These are phyloP conservation scores for Pistacia vera DNA, from an alignment of 345 rosid species.

Conservation along the genomic window DNA sequence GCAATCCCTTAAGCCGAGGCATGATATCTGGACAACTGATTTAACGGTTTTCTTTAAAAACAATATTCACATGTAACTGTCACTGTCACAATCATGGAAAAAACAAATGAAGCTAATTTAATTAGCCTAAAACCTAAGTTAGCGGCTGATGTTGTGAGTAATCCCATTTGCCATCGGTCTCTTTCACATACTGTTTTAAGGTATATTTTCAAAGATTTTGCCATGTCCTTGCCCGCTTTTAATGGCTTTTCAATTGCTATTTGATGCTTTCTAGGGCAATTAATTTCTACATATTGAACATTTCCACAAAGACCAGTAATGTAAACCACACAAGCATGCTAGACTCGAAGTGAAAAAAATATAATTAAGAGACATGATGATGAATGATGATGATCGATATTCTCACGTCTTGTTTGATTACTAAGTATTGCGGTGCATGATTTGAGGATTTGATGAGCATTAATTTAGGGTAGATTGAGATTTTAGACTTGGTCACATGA, in stretches of 20 bases:
- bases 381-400: not conserved
- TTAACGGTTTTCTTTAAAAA: constrained; percentile 20
- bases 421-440: not conserved
- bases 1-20: constrained; percentile 23
- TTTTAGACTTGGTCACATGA: not conserved
- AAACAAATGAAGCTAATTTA: not conserved
- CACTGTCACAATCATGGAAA: constrained; percentile 10
- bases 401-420: not conserved
- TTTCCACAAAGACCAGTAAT: not conserved
- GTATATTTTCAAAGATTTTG: constrained; percentile 19
- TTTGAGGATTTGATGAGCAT: not conserved
- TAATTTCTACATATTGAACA: not conserved
- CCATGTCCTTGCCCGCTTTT: constrained; percentile 31
- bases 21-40: constrained; percentile 28
- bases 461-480: not conserved
- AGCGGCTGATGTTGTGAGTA: not conserved
- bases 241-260: constrained; percentile 5
- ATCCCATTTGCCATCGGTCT: not conserved
- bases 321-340: not conserved
- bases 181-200: not conserved
- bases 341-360: not conserved
- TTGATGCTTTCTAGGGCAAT: not conserved
- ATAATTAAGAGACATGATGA: not conserved
- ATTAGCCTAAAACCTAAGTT: not conserved
- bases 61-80: constrained; percentile 18